Base-by-base conservation (phyloP, 2,329 filamentous ascomycete genomes). In the Teratosphaeria gauchensis region DNA sequence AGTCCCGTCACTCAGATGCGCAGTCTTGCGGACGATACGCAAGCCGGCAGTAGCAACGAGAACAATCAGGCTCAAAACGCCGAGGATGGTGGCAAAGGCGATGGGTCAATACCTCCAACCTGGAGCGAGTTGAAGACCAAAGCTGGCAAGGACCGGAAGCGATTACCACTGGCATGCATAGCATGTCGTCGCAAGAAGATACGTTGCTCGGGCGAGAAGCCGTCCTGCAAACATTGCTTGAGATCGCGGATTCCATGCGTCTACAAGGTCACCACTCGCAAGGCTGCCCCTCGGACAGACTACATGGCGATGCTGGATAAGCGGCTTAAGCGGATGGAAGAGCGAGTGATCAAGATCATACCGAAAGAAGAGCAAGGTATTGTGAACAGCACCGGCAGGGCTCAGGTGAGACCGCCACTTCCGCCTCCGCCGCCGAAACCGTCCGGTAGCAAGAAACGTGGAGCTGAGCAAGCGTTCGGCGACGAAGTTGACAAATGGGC, bases 221-320 rank as follows among this genome's bases (percentile, higher is more conserved):
- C 94, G 2, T 90, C 92, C 0, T 99, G 94, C 79, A 96, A 96
- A 74, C 94, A 97, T 75, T 97, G 94, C 71, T 80, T 95, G 60
- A 84, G 92, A 58, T 95, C 92, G 56, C 84, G 92, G 51, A 95
- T 95, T 66, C 92, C 92, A 1, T 99, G 94, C 72, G 92, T 97
- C 4, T 99, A 97, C 80, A 97, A 97, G 71, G 90, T 96, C 60
- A 97, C 92, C 0, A 91, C 92, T 3, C 83, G 94, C 61, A 97
- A 97, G 73, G 91, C 92, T 1, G 91, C 92, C 3, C 94, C 94
- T 2, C 83, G 94, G 56, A 97, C 94, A 19, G 94, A 97, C 74
- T 97, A 97, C 74, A 97, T 97, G 94, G 91, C 92, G 51, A 97
- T 97, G 91, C 77, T 97, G 67, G 94, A 97, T 75, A 96, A 96